Conservation (phyloP, 495 filamentous ascomycete species). For the Penicillium roqueforti region DNA sequence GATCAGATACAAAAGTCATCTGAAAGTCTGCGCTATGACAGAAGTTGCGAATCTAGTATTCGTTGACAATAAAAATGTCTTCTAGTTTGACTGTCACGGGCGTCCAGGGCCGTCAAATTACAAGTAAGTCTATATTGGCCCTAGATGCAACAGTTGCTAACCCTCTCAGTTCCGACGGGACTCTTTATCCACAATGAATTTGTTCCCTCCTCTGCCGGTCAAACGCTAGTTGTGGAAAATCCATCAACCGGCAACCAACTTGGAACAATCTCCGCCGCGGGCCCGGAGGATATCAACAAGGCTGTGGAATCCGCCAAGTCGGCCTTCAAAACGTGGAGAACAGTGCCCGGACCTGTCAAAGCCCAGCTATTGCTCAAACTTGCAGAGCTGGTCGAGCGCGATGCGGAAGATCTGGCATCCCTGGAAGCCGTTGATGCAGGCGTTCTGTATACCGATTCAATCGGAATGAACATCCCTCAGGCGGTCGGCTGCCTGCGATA, state of each 20-base stretch:
- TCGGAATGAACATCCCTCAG: slow-evolving; percentile 23
- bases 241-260: slow-evolving; percentile 30
- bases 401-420: slow-evolving; percentile 22
- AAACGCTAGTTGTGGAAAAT: slow-evolving; percentile 24
- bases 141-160: not conserved
- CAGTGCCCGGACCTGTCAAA: slow-evolving; percentile 41
- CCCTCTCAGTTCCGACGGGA: slow-evolving; percentile 22
- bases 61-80: slow-evolving; percentile 1
- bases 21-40: not conserved
- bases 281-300: slow-evolving; percentile 40
- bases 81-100: slow-evolving; percentile 14
- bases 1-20: slow-evolving; percentile 3
- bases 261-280: slow-evolving; percentile 24
- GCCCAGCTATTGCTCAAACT: slow-evolving; percentile 43
- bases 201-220: slow-evolving; percentile 13
- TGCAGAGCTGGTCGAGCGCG: slow-evolving; percentile 27
- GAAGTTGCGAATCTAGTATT: too few relatives aligned
- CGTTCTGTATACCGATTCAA: slow-evolving; percentile 17
- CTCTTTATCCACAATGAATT: slow-evolving; percentile 43
- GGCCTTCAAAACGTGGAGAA: slow-evolving; percentile 26
- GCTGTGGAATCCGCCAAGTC: slow-evolving; percentile 51
- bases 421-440: slow-evolving; percentile 34
- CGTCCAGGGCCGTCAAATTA: slow-evolving; percentile 18
- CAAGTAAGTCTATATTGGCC: slow-evolving; percentile 1
- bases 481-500: slow-evolving; percentile 26